Percentiles rank a stretch among this genome's conserved stretches.
Conservation (phyloP, 148 eudicot genomes). For the Persicaria tinctoria region DNA sequence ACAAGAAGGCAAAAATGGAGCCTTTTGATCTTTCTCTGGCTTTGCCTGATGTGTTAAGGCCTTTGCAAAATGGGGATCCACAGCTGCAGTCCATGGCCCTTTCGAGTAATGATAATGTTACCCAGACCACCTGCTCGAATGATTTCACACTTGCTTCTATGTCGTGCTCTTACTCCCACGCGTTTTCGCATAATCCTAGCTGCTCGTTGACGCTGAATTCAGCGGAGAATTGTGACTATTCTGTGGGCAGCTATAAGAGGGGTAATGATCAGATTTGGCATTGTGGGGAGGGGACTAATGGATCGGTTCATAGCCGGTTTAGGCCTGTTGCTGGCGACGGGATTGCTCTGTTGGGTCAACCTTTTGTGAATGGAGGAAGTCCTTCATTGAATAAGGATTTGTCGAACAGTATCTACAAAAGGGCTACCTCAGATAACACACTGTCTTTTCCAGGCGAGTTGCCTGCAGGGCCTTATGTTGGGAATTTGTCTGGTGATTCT, state of each 20-base stretch:
- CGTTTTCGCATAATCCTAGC: slow-evolving; percentile 73
- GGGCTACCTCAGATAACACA: slow-evolving; percentile 46
- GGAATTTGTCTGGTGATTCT: slow-evolving; percentile 42
- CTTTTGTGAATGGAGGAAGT: slow-evolving; percentile 32
- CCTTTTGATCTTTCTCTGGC: slow-evolving; percentile 62
- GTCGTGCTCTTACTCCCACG: slow-evolving; percentile 64
- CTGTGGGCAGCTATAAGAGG: slow-evolving; percentile 53
- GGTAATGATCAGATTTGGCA: slow-evolving; percentile 72
- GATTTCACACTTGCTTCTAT: slow-evolving; percentile 61
- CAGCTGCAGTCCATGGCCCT: slow-evolving; percentile 41
- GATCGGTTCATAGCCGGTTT: slow-evolving; percentile 87
- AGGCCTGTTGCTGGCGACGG: slow-evolving; percentile 67
- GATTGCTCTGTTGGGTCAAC: slow-evolving; percentile 33
- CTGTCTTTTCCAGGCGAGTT: slow-evolving; percentile 73
- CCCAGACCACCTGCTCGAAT: slow-evolving; percentile 54
- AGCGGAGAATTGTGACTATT: slow-evolving; percentile 59
- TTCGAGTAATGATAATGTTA: slow-evolving; percentile 36
- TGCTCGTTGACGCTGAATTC: slow-evolving; percentile 75
- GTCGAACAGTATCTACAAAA: slow-evolving; percentile 36
- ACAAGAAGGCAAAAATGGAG: slow-evolving; percentile 65
- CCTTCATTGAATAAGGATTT: slow-evolving; percentile 34
- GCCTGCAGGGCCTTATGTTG: slow-evolving; percentile 56
- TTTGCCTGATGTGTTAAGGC: slow-evolving; percentile 56
- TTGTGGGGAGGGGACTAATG: slow-evolving; percentile 84
- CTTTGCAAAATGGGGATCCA: slow-evolving; percentile 31